Percentiles rank a stretch among this genome's conserved stretches.
phyloP scores from a whole-genome alignment of 1,284 basidiomycete species.

The Erythrobasidium hasegawianum region DNA sequence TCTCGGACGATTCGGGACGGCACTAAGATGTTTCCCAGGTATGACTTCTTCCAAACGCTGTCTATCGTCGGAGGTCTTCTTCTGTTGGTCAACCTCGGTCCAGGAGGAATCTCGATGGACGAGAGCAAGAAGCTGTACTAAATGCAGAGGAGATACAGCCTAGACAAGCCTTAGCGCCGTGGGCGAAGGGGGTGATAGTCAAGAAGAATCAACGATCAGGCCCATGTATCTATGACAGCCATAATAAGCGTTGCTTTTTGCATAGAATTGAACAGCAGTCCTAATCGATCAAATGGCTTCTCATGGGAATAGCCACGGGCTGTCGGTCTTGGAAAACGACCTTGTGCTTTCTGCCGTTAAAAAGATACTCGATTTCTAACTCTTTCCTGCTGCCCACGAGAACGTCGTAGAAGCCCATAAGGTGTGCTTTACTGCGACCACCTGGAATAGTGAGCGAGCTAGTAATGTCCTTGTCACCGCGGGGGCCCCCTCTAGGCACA shows the following conservation, averaged over 20 bases:
- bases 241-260: neutral
- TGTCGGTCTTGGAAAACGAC: conserved; percentile 67
- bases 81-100: conserved; percentile 96
- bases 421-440: conserved; percentile 56
- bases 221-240: neutral
- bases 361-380: conserved; percentile 69
- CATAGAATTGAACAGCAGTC: neutral
- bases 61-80: conserved; percentile 96
- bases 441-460: conserved; percentile 73
- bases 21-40: conserved; percentile 53
- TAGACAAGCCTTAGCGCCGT: no score
- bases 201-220: neutral
- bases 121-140: conserved; percentile 83
- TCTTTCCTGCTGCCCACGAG: conserved; percentile 63
- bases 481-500: neutral
- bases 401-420: conserved; percentile 45
- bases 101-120: conserved; percentile 93
- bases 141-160: neutral
- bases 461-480: conserved; percentile 53
- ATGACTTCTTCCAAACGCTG: conserved; percentile 78
- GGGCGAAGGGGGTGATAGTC: neutral
- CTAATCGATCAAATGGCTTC: conserved; percentile 44
- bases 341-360: conserved; percentile 69
- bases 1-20: neutral
- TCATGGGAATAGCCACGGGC: conserved; percentile 69